phyloP scores from a whole-genome alignment of 495 filamentous ascomycete genomes.

The Daldinia grandis region DNA sequence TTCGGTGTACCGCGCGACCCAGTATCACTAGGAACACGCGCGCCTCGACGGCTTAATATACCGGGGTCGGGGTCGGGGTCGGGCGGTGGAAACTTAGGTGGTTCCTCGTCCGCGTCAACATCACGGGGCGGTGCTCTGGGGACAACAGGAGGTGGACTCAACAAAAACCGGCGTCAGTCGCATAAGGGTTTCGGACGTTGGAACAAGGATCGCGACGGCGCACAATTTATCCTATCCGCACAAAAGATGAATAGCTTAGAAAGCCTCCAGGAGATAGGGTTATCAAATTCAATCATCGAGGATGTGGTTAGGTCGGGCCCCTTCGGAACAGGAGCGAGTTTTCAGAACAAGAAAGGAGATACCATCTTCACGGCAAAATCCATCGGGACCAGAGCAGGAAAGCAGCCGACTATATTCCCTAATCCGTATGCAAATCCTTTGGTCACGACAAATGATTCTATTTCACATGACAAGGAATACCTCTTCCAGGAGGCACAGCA shows the following conservation, averaged over 20 bases:
- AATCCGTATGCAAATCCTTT: background rate
- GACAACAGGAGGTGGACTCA: background rate
- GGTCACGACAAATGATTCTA: background rate
- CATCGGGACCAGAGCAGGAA: background rate
- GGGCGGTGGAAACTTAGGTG: background rate
- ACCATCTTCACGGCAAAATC: background rate
- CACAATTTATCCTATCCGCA: background rate
- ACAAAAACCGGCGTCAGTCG: background rate
- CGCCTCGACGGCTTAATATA: background rate
- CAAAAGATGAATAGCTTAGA: background rate
- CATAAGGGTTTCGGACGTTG: background rate
- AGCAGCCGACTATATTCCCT: background rate
- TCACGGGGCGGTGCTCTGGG: background rate
- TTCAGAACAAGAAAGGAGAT: background rate
- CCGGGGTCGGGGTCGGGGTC: background rate
- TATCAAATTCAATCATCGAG: background rate
- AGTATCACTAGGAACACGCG: background rate
- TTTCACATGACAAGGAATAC: background rate
- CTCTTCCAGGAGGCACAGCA: background rate
- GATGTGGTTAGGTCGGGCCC: background rate
- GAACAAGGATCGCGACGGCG: background rate
- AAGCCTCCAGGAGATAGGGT: background rate
- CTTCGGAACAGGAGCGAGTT: background rate
- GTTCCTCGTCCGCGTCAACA: background rate
- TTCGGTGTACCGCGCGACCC: background rate